Base-by-base conservation (phyloP, 2,329 filamentous ascomycete genomes). In the Ramularia endophylla region DNA sequence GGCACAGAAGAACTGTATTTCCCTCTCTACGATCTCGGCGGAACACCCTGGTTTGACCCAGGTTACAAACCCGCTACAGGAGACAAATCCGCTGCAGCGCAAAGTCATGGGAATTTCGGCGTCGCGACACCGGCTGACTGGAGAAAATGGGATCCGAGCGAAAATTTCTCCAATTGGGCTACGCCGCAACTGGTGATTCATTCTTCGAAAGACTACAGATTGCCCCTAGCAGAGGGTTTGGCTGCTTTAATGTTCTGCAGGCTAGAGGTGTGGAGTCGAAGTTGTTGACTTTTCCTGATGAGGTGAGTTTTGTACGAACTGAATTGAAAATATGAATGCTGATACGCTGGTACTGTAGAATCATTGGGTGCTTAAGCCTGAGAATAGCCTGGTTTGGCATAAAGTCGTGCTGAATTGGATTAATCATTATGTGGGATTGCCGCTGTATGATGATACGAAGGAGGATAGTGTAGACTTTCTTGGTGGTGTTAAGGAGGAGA, bases 381-480 rank as follows among this genome's bases (percentile, higher is more conserved):
- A 95, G 65, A 97, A 97, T 63, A 85, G 81, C 3, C 68, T 95
- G 13, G 74, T 94, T 15, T 97, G 92, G 92, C 88, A 97, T 58
- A 77, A 77, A 41, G 85, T 87, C 43, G 88, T 97, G 12, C 60
- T 95, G 20, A 78, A 78, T 41, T 95, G 85, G 80, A 78, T 84
- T 52, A 80, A 80, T 57, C 70, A 70, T 48, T 72, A 77, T 57
- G 72, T 70, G 2, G 77, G 75, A 1, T 53, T 80, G 42, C 64
- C 69, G 17, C 59, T 65, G n/a, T 65, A 70, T 37, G 58, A 60
- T 3, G 59, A 63, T 8, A 56, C 64, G 27, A 54, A 61, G 22
- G 52, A 51, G 18, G 52, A 57, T 5, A 48, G 53, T 29, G 48
- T 51, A 8, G 52, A 51, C 11, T 60, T 60, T 31, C 55, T 52